Conservation (phyloP, 1,284 basidiomycete genomes). For the Ganoderma multipileum region DNA sequence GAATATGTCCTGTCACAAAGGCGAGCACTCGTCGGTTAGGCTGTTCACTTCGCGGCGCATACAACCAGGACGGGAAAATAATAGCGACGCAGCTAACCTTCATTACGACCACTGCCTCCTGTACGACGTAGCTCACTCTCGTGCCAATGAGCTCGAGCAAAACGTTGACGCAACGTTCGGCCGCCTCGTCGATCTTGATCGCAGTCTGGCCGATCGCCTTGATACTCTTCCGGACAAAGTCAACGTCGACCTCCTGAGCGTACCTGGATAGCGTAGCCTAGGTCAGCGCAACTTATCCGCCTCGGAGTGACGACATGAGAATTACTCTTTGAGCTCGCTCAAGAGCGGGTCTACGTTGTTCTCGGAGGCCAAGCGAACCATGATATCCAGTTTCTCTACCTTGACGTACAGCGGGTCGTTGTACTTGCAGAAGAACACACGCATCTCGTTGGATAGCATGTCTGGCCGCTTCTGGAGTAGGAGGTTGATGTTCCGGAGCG, state of each 20-base stretch:
- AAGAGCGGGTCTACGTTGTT: conserved; percentile 94
- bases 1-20: conserved; percentile 84
- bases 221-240: conserved; percentile 95
- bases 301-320: conserved; percentile 35
- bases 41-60: background rate
- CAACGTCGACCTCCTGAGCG: conserved; percentile 97
- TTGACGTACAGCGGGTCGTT: conserved; percentile 99
- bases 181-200: conserved; percentile 92
- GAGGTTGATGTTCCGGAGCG: conserved; percentile 95
- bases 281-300: background rate
- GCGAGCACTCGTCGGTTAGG: conserved; percentile 6
- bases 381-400: conserved; percentile 97
- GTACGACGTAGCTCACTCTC: conserved; percentile 95
- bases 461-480: conserved; percentile 93
- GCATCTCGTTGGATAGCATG: conserved; percentile 93
- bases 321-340: conserved; percentile 92
- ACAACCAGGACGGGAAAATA: background rate
- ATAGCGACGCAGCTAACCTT: conserved; percentile 63
- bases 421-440: conserved; percentile 99
- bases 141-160: conserved; percentile 92
- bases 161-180: conserved; percentile 95
- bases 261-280: conserved; percentile 60
- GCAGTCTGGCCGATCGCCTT: conserved; percentile 97
- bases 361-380: conserved; percentile 93
- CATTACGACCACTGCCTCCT: conserved; percentile 98